Percentiles rank a stretch among this genome's conserved stretches.
Evolutionary conservation across 495 filamentous ascomycete species (phyloP).

Genomic region (Penicillium lividum): DNA sequence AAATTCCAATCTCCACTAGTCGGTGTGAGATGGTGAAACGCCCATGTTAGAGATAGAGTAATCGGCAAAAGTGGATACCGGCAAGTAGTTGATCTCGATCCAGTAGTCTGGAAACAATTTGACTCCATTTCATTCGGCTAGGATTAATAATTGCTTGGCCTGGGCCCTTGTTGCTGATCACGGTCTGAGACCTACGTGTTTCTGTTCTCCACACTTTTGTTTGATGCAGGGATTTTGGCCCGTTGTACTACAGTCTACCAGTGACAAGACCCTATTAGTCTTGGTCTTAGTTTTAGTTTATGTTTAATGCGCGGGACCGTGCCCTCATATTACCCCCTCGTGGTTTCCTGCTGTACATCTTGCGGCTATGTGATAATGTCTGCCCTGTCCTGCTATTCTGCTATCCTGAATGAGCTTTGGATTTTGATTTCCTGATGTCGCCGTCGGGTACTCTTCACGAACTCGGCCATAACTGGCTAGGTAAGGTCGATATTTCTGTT

Average conservation of each 20-base stretch:
- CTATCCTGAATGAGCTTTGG: not conserved
- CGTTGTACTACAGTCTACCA: not conserved
- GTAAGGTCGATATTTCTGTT: slow-evolving; percentile 26
- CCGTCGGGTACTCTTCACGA: slow-evolving; percentile 16
- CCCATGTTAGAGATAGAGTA: slow-evolving; percentile 16
- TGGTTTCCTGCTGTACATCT: not conserved
- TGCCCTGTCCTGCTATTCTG: not conserved
- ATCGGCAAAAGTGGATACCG: slow-evolving; percentile 6
- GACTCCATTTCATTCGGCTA: no score
- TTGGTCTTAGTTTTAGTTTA: slow-evolving; percentile 2
- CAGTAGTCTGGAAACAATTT: not conserved
- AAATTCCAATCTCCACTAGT: not conserved
- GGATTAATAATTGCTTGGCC: not conserved
- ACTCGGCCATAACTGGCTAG: slow-evolving; percentile 29
- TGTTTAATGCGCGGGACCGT: slow-evolving; percentile 18
- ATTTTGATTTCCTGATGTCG: slow-evolving; percentile 17
- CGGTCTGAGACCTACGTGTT: not conserved
- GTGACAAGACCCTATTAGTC: no score
- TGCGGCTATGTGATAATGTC: not conserved
- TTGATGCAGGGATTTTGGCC: slow-evolving; percentile 5
- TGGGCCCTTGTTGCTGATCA: not conserved
- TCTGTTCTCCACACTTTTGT: not conserved
- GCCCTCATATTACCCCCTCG: slow-evolving; percentile 6
- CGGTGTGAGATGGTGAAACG: slow-evolving; percentile 16
- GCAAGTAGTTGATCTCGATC: not conserved